Conservation (phyloP, 345 rosid genomes). For the Luvunga scandens region DNA sequence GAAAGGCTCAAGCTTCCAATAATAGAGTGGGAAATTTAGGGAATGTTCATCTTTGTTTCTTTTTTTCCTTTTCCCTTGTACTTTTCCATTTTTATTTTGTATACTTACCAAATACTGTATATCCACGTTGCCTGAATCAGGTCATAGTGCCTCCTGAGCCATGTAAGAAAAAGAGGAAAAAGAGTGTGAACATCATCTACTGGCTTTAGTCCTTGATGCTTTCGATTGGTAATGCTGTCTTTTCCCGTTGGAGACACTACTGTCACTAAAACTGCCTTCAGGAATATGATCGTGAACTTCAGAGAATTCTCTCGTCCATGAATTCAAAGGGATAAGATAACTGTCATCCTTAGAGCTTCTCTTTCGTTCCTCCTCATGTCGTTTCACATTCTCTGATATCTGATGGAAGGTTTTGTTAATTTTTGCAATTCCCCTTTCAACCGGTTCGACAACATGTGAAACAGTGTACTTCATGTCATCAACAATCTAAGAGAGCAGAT, state of each 20-base stretch:
- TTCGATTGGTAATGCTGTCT: conserved; percentile 44
- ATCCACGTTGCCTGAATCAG: neutral
- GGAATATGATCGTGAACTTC: conserved; percentile 62
- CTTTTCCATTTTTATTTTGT: neutral
- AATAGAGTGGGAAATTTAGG: neutral
- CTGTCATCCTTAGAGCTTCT: conserved; percentile 81
- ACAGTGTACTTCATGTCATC: conserved; percentile 99
- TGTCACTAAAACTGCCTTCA: conserved; percentile 91
- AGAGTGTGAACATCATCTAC: conserved; percentile 25
- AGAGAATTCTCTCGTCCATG: conserved; percentile 78
- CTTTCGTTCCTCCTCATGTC: conserved; percentile 63
- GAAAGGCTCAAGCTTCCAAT: neutral
- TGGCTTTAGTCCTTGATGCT: conserved; percentile 37
- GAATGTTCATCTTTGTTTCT: neutral
- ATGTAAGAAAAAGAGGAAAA: neutral
- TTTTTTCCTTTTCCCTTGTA: too few relatives aligned
- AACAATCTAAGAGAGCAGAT: conserved; percentile 55
- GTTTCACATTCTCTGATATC: conserved; percentile 88
- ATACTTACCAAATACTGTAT: conserved; percentile 7
- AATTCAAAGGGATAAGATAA: conserved; percentile 71
- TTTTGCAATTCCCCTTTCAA: conserved; percentile 90
- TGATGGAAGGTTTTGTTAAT: conserved; percentile 80
- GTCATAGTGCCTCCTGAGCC: neutral
- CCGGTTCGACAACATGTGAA: conserved; percentile 96
- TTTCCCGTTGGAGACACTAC: conserved; percentile 61